Evolutionary conservation across 306 rosid species (phyloP), one percentile per base, ranked within the genome.

Genomic region (Clitoria ternatea): DNA sequence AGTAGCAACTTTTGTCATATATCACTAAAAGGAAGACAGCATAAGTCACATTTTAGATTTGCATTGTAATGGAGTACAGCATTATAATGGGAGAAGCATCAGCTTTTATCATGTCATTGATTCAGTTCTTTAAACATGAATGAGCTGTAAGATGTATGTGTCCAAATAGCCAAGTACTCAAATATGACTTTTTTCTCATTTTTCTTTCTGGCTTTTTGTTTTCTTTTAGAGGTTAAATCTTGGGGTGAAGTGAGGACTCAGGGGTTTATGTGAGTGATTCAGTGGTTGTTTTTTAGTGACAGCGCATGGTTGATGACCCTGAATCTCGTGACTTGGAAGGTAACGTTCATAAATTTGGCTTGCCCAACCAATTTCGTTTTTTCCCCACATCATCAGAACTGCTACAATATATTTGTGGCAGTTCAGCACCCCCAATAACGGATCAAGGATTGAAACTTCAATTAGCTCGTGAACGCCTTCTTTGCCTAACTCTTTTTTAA

Each of bases 51-150:
- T 59, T 71, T 73, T 66, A 43, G 76, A 79, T 82, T 73, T 79
- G 69, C 76, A 79, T 56, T 64, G 17, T 50, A 64, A 74, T 74
- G 79, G 79, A 65, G 48, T 53, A 64, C 73, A 53, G 57, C 73
- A 40, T 40, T 64, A 61, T 12, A 64, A 73, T 64, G 55, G 67
- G 71, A 43, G 65, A 70, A 74, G 77, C 61, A 74, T 66, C 86
- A 82, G 86, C 83, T 82, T 82, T 82, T 74, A 78, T 78, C 83
- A 75, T 78, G 79, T 42, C 83, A 57, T 45, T 69, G 67, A 42
- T 66, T 24, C 73, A 79, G 77, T 70, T 78, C 78, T 82, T 82
- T 78, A 78, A 78, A 66, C 78, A 70, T 57, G 53, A 47, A 50
- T 82, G 80, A 74, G 68, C 78, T 74, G 82, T 77, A 77, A 77